A percentile compares a stretch with the other conserved stretches of the same genome.
These are phyloP conservation scores for Russula compacta DNA, from an alignment of 768 basidiomycete genomes.

Conservation along the genomic window DNA sequence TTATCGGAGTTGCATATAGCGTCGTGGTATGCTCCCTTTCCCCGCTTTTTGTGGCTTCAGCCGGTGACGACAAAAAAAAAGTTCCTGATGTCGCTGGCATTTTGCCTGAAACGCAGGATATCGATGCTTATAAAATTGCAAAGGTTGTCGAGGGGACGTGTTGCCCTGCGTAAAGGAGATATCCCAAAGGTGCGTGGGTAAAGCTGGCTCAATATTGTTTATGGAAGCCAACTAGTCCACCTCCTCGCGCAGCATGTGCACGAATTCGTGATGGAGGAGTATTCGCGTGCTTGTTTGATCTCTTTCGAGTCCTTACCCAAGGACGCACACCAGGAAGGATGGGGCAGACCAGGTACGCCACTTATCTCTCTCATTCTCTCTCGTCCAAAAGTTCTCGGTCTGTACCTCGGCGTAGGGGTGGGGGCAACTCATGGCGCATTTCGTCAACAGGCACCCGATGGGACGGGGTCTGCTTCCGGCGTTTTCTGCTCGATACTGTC, in stretches of 20 bases:
- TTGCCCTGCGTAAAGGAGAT: conserved; percentile 43
- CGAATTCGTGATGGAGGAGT: conserved; percentile 63
- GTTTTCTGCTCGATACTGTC: conserved; percentile 62
- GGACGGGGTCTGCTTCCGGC: conserved; percentile 54
- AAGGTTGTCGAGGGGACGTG: conserved; percentile 55
- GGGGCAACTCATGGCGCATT: background rate
- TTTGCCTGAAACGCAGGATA: conserved; percentile 62
- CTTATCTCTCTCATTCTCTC: background rate
- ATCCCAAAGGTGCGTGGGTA: conserved; percentile 44
- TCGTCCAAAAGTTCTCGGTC: background rate
- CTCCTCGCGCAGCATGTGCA: conserved; percentile 43
- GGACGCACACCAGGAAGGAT: conserved; percentile 58
- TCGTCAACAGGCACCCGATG: conserved; percentile 43
- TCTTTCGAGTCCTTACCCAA: conserved; percentile 64
- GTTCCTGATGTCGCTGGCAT: conserved; percentile 49
- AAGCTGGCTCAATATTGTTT: background rate
- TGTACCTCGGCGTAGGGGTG: no score
- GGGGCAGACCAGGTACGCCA: conserved; percentile 58
- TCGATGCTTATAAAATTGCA: conserved; percentile 56
- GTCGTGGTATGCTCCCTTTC: conserved; percentile 43
- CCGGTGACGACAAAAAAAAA: conserved; percentile 7
- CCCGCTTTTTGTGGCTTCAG: background rate
- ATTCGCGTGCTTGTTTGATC: conserved; percentile 63
- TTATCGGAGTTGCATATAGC: conserved; percentile 63
- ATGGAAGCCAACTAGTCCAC: background rate